Evolutionary conservation across 352 stramenopile species (phyloP).

Genomic region (Plasmopara halstedii): DNA sequence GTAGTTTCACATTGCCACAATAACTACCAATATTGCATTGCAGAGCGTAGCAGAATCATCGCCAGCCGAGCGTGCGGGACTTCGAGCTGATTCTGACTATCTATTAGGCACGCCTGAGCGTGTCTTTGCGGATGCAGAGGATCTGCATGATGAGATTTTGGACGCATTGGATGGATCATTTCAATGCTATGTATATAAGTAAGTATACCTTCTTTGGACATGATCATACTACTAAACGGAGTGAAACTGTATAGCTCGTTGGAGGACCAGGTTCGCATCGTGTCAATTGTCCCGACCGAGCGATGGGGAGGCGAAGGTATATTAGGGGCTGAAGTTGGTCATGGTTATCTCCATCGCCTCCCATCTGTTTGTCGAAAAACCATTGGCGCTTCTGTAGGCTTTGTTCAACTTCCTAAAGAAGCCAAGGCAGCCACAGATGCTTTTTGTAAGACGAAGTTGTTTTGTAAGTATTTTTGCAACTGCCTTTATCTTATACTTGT

Average conservation of each 20-base stretch:
- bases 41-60: constrained; percentile 85
- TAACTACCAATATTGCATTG: neutral
- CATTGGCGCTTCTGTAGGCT: constrained; percentile 65
- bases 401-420: constrained; percentile 66
- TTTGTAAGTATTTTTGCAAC: too few relatives aligned
- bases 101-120: constrained; percentile 90
- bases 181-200: constrained; percentile 98
- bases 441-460: constrained; percentile 72
- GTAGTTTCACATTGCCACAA: neutral
- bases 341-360: constrained; percentile 94
- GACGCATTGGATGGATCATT: constrained; percentile 88
- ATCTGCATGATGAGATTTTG: constrained; percentile 87
- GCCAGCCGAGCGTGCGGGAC: constrained; percentile 83
- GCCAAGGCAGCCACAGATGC: constrained; percentile 67
- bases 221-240: neutral
- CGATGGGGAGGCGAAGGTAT: constrained; percentile 89
- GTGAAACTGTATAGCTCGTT: constrained; percentile 39
- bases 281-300: constrained; percentile 77
- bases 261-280: constrained; percentile 89
- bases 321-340: constrained; percentile 91
- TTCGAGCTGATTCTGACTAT: constrained; percentile 89
- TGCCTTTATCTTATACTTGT: too few relatives aligned
- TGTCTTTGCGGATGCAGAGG: constrained; percentile 79
- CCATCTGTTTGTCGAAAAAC: constrained; percentile 54
- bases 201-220: constrained; percentile 1